Conservation (phyloP, 495 filamentous ascomycete genomes). For the Sordaria brevicollis region DNA sequence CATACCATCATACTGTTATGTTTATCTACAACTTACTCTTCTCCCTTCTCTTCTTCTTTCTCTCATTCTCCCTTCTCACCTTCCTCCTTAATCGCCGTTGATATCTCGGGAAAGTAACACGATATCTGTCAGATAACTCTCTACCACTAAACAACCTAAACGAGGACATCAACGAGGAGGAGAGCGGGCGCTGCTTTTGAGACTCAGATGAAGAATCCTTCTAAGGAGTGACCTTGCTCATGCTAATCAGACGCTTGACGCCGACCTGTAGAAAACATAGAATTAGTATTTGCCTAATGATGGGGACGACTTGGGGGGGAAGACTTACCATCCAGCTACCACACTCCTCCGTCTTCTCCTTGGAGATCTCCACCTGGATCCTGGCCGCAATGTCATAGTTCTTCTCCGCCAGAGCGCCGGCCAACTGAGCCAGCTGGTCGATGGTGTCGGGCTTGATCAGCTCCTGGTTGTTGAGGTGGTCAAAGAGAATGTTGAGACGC, state of each 20-base stretch:
- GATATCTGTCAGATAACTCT: background rate
- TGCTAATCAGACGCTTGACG: conserved; percentile 82
- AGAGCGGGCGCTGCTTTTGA: too few relatives aligned
- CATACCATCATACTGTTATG: too few relatives aligned
- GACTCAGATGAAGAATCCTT: background rate
- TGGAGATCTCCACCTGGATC: conserved; percentile 74
- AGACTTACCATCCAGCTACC: conserved; percentile 89
- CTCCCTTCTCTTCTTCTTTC: too few relatives aligned
- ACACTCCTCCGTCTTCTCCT: conserved; percentile 73
- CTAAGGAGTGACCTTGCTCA: conserved; percentile 69
- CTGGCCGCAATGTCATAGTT: conserved; percentile 66
- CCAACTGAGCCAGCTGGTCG: conserved; percentile 48
- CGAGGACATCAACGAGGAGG: too few relatives aligned
- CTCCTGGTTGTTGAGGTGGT: conserved; percentile 93
- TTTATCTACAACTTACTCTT: too few relatives aligned
- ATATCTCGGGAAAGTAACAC: too few relatives aligned
- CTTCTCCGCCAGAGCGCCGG: conserved; percentile 54
- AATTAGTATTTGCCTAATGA: too few relatives aligned
- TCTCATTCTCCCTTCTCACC: too few relatives aligned
- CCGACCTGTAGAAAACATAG: conserved; percentile 50
- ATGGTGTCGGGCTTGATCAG: conserved; percentile 76
- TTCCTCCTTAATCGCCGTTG: too few relatives aligned
- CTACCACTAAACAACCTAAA: background rate
- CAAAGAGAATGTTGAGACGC: conserved; percentile 80
- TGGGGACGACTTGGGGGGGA: too few relatives aligned